These are phyloP conservation scores for Fusarium robinianum DNA, from an alignment of 2,329 filamentous ascomycete species.

Conservation along the genomic window DNA sequence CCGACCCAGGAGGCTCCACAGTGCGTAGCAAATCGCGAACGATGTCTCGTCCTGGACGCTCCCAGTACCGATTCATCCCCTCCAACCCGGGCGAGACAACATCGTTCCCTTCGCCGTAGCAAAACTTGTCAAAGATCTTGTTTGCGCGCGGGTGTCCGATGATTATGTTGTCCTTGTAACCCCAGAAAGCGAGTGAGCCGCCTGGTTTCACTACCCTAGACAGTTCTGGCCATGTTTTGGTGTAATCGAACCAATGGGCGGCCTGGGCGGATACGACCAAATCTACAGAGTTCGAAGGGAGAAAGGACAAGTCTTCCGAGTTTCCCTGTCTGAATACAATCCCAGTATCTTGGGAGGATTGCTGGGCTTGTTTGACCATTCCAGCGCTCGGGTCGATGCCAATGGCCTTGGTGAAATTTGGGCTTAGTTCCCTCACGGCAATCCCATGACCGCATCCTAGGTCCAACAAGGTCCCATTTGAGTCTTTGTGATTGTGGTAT, in stretches of 20 bases:
- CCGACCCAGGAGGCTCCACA: slow-evolving; percentile 54
- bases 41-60: slow-evolving; percentile 61
- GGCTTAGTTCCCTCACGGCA: slow-evolving; percentile 57
- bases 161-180: slow-evolving; percentile 67
- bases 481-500: slow-evolving; percentile 52
- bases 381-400: slow-evolving; percentile 61
- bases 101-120: slow-evolving; percentile 56
- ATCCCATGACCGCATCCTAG: slow-evolving; percentile 68
- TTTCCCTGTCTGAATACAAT: slow-evolving; percentile 54
- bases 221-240: slow-evolving; percentile 58
- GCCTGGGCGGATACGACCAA: slow-evolving; percentile 58
- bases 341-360: slow-evolving; percentile 47
- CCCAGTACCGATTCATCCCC: slow-evolving; percentile 63
- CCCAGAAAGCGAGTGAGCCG: slow-evolving; percentile 67
- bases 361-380: slow-evolving; percentile 59
- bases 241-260: slow-evolving; percentile 69
- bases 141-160: slow-evolving; percentile 57
- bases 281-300: slow-evolving; percentile 57
- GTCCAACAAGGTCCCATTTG: slow-evolving; percentile 52
- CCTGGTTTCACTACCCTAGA: slow-evolving; percentile 56
- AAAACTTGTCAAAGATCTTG: slow-evolving; percentile 57
- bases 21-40: slow-evolving; percentile 56
- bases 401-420: slow-evolving; percentile 55
- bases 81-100: slow-evolving; percentile 47
- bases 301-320: slow-evolving; percentile 59